Evolutionary conservation across 345 rosid species (phyloP).

Genomic region (Syzygium oleosum): DNA sequence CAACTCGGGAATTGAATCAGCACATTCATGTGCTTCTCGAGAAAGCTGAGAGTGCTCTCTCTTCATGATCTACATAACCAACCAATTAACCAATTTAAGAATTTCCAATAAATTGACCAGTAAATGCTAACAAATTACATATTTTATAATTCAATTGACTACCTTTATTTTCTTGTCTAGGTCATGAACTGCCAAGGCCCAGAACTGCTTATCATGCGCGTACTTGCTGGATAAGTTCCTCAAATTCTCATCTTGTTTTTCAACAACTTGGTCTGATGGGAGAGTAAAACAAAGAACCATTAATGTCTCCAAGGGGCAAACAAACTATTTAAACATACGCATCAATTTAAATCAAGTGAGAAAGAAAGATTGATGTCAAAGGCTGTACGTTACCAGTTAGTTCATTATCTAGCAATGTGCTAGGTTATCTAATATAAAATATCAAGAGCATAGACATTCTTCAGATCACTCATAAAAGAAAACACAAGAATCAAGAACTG

Average conservation of each 20-base stretch:
- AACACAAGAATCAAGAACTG: background rate
- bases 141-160: background rate
- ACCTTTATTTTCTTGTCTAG: conserved; percentile 68
- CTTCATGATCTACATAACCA: conserved; percentile 55
- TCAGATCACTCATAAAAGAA: background rate
- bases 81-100: background rate
- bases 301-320: background rate
- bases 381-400: background rate
- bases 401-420: background rate
- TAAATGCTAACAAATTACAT: background rate
- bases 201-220: conserved; percentile 45
- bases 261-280: conserved; percentile 57
- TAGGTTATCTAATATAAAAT: background rate
- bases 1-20: conserved; percentile 68
- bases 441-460: background rate
- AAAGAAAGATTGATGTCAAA: background rate
- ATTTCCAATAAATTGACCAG: background rate
- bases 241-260: conserved; percentile 55
- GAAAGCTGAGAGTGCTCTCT: conserved; percentile 74
- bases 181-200: conserved; percentile 39
- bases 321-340: background rate
- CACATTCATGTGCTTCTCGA: conserved; percentile 73
- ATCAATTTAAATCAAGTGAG: background rate
- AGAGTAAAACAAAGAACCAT: background rate
- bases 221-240: conserved; percentile 45